phyloP scores from a whole-genome alignment of 1,139 yeast species.

The Ogataea hybrid region DNA sequence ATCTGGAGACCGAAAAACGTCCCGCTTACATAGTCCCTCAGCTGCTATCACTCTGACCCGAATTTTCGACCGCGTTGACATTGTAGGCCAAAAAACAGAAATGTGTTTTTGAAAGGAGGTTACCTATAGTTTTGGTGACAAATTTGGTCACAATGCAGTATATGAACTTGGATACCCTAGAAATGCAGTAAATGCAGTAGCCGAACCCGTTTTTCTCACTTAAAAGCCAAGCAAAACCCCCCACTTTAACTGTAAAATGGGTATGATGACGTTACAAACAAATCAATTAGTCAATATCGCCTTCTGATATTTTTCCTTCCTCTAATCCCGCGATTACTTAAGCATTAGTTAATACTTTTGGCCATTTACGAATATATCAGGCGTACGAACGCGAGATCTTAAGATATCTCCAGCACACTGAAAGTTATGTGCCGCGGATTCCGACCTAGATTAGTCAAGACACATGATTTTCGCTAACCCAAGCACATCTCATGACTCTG shows the following conservation, averaged over 20 bases:
- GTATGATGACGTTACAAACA: conserved; percentile 4
- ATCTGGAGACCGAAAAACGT: conserved; percentile 92
- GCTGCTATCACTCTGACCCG: conserved; percentile 90
- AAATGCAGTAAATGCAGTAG: conserved; percentile 1
- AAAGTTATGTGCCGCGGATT: too few species aligned
- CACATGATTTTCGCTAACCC: too few species aligned
- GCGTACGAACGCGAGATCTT: too few species aligned
- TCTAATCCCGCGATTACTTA: background rate
- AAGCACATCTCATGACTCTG: too few species aligned
- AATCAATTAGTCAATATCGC: conserved; percentile 9
- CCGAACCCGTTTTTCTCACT: background rate
- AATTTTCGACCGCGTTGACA: conserved; percentile 35
- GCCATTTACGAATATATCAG: background rate
- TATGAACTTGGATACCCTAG: background rate
- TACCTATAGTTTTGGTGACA: conserved; percentile 1
- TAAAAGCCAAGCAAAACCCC: background rate
- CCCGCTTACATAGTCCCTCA: conserved; percentile 92
- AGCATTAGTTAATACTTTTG: background rate
- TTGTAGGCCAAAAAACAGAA: conserved; percentile 1
- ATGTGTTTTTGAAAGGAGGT: conserved; percentile 1
- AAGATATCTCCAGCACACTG: too few species aligned
- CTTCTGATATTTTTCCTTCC: conserved; percentile 6
- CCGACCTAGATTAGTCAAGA: too few species aligned
- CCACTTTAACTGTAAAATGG: background rate
- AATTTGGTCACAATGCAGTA: background rate